Conservation (phyloP, 2,329 filamentous ascomycete species). For the Alternaria solani region DNA sequence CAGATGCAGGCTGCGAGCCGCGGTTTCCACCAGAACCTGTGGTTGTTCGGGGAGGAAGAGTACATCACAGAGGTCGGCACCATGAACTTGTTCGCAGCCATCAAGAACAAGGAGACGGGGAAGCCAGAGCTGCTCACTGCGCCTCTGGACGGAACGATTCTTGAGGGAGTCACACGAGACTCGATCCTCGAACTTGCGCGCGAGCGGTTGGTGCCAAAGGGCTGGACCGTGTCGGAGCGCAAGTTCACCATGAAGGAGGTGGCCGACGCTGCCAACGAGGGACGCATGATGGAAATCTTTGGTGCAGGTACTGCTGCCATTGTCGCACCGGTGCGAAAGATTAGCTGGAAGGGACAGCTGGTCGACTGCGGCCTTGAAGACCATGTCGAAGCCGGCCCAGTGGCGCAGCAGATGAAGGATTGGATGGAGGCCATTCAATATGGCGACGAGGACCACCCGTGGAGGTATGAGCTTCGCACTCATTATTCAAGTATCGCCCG, state of each 20-base stretch:
- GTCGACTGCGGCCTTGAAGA: constrained; percentile 85
- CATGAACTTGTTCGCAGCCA: constrained; percentile 95
- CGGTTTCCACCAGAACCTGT: constrained; percentile 97
- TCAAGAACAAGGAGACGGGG: constrained; percentile 86
- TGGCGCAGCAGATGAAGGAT: constrained; percentile 86
- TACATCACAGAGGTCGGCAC: constrained; percentile 97
- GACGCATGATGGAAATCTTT: constrained; percentile 90
- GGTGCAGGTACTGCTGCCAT: constrained; percentile 93
- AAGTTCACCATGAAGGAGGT: constrained; percentile 93
- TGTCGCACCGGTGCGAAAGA: constrained; percentile 86
- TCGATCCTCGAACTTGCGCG: constrained; percentile 86
- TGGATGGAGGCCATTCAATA: constrained; percentile 98
- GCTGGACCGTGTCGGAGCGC: constrained; percentile 87
- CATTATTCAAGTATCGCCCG: not conserved
- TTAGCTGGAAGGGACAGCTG: constrained; percentile 84
- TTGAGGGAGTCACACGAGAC: constrained; percentile 93
- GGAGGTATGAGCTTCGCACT: constrained; percentile 70
- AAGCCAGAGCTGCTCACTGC: constrained; percentile 94
- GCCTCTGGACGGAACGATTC: constrained; percentile 93
- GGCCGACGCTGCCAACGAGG: constrained; percentile 80
- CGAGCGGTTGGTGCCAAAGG: constrained; percentile 82
- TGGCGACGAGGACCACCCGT: constrained; percentile 82
- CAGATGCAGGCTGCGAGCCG: constrained; percentile 90
- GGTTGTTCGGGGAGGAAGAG: constrained; percentile 95
- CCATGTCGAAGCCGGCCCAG: constrained; percentile 84